phyloP scores from a whole-genome alignment of 805 yeast species.

The Teunomyces kruisii region DNA sequence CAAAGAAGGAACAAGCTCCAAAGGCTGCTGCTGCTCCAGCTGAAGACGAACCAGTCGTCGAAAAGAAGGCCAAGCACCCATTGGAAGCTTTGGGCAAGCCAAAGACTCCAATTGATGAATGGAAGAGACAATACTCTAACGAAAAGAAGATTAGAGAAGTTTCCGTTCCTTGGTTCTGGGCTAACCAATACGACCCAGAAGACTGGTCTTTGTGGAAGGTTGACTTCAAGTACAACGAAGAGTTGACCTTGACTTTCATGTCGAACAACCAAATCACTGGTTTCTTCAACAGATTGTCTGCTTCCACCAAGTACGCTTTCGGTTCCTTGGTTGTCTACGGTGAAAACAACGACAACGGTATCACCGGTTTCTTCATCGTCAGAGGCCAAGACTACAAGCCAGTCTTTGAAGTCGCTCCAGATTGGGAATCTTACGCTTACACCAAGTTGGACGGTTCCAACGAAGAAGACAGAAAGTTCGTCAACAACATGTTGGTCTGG shows the following conservation, averaged over 20 bases:
- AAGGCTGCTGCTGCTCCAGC: constrained; percentile 35
- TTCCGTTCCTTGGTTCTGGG: constrained; percentile 98
- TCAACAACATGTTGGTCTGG: constrained; percentile 97
- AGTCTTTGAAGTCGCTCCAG: constrained; percentile 98
- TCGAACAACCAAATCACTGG: constrained; percentile 98
- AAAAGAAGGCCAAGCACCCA: constrained; percentile 89
- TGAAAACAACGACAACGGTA: constrained; percentile 98
- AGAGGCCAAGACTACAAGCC: constrained; percentile 92
- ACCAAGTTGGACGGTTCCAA: constrained; percentile 77
- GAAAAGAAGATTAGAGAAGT: constrained; percentile 85
- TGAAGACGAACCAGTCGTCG: constrained; percentile 46
- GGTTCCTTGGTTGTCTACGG: constrained; percentile 95
- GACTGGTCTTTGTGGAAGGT: constrained; percentile 97
- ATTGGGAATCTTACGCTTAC: constrained; percentile 93
- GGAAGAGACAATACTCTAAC: constrained; percentile 96
- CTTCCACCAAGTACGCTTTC: constrained; percentile 90
- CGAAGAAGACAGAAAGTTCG: constrained; percentile 73
- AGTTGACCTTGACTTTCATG: constrained; percentile 95
- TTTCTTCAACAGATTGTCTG: constrained; percentile 92
- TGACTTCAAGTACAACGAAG: constrained; percentile 96
- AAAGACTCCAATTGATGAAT: constrained; percentile 74
- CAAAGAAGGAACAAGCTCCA: constrained; percentile 32
- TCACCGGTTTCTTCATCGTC: constrained; percentile 89
- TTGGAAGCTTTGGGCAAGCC: constrained; percentile 78
- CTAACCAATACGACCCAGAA: constrained; percentile 78